Evolutionary conservation across 306 rosid species (phyloP).

Genomic region (Pyrus bretschneideri): DNA sequence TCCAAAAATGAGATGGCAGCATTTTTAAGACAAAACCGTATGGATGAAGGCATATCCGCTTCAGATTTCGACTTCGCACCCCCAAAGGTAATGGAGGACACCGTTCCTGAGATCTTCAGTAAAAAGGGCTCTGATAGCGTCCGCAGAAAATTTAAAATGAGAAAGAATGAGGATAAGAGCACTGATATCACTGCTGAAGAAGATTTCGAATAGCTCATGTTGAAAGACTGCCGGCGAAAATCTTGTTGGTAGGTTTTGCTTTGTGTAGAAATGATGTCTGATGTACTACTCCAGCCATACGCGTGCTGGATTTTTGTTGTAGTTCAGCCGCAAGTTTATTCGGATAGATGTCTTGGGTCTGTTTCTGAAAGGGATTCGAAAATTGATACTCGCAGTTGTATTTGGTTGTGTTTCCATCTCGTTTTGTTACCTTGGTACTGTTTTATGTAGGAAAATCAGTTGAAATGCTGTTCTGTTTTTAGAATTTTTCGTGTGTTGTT

Average conservation of each 20-base stretch:
- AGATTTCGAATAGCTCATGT: neutral
- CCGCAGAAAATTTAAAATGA: conserved; percentile 32
- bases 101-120: conserved; percentile 43
- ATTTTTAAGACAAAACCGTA: conserved; percentile 46
- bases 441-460: neutral
- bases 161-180: conserved; percentile 14
- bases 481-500: too few relatives aligned
- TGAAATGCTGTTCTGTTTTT: neutral
- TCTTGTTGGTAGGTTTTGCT: neutral
- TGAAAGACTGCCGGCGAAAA: neutral
- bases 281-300: neutral
- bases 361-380: neutral
- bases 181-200: neutral
- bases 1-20: conserved; percentile 59
- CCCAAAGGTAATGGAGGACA: conserved; percentile 82
- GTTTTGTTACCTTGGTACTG: neutral
- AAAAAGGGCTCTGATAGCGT: conserved; percentile 30
- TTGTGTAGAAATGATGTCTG: neutral
- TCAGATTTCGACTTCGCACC: conserved; percentile 49
- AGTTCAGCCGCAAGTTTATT: too few relatives aligned
- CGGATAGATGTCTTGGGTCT: neutral
- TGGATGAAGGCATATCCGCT: conserved; percentile 26
- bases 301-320: neutral
- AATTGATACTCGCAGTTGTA: neutral
- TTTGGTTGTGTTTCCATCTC: neutral